These are phyloP conservation scores for Lunularia cruciata DNA, from an alignment of 225 moss, liverwort and hornwort genomes.

Conservation along the genomic window DNA sequence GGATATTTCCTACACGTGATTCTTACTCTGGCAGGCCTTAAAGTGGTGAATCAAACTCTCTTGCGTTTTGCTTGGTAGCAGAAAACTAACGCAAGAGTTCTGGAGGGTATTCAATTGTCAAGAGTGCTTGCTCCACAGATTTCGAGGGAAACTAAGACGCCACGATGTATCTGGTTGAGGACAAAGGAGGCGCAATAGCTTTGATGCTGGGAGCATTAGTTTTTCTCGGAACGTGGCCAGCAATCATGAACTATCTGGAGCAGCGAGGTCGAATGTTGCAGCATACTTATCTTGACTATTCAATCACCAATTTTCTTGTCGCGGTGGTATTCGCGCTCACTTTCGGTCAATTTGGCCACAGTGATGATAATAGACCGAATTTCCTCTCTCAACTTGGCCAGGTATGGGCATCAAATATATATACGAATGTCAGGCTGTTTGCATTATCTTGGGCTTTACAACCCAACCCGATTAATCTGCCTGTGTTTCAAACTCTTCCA, in stretches of 20 bases:
- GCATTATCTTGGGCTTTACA: too few species aligned
- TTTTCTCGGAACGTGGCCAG: slow-evolving; percentile 93
- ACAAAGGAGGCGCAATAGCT: slow-evolving; percentile 83
- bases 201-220: slow-evolving; percentile 82
- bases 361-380: slow-evolving; percentile 47
- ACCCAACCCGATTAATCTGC: too few species aligned
- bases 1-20: too few species aligned
- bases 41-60: too few species aligned
- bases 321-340: slow-evolving; percentile 81
- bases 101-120: too few species aligned
- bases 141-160: neutral
- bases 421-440: too few species aligned
- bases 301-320: slow-evolving; percentile 75
- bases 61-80: too few species aligned
- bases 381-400: slow-evolving; percentile 79
- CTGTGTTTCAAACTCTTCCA: too few species aligned
- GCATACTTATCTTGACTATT: slow-evolving; percentile 96
- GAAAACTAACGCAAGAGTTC: too few species aligned
- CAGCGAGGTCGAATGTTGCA: slow-evolving; percentile 76
- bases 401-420: too few species aligned
- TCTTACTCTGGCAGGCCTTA: too few species aligned
- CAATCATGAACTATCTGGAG: slow-evolving; percentile 78
- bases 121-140: too few species aligned
- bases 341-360: slow-evolving; percentile 72
- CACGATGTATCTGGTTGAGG: slow-evolving; percentile 70